Base-by-base conservation (phyloP, 2,329 filamentous ascomycete genomes). In the Saccharata proteae region DNA sequence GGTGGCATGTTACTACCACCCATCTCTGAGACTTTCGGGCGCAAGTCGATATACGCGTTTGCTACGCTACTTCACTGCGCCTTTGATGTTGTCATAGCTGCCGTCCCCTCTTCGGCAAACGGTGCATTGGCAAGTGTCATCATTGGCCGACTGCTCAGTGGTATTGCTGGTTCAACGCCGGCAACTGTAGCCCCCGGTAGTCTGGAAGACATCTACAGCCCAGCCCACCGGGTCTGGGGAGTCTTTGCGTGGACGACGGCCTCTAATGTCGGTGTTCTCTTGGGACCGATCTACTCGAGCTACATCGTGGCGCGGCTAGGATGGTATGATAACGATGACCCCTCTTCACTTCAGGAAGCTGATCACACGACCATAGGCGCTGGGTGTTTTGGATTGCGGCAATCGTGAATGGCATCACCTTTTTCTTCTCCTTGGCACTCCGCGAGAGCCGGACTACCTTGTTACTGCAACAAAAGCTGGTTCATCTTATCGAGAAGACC, bases 1-100 rank as follows among this genome's bases (percentile, higher is more conserved):
- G 55, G 55, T 14, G 47, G 44, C 12, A 40, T 58, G 31, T 26
- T 58, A 6, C 42, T 58, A 10, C 49, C 55, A 5, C 53, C 55
- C 4, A 54, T 49, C 37, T 55, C 54, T 1, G 55, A 58, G 37
- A 43, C 47, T 3, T 58, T 57, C 35, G 55, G 55, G 4, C 54
- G 55, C 13, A 56, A 54, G 28, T 47, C 44, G 13, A 41, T 56
- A 13, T 58, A 58, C 23, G 38, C 55, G 15, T 29, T 44, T 14
- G 51, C 52, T 27, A 43, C 47, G 3, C 41, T 37, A 2, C 23
- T 51, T 11, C 55, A 47, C 30, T 43, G 43, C 11, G 34, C 50
- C 17, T 49, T 47, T 30, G 56, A 48, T 30, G 28, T 22, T 22
- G 5, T 35, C 11, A 16, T 19, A 5, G 33, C 33, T 4, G 33